phyloP scores from a whole-genome alignment of 441 rosid genomes.

The Adansonia gregorii region DNA sequence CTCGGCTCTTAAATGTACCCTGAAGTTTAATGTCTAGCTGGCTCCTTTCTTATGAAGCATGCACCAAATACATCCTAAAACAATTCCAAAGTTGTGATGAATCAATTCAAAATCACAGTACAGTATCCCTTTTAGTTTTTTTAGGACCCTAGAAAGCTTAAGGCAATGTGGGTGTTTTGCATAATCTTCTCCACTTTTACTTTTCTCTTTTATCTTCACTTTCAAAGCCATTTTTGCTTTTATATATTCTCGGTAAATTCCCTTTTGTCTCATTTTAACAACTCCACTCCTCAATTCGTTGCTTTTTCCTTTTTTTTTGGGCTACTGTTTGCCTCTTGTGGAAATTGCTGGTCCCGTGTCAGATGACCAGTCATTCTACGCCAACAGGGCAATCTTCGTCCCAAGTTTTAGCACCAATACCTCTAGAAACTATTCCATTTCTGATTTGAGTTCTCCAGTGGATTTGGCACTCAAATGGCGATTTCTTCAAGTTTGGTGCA shows the following conservation, averaged over 20 bases:
- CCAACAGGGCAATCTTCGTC: conserved; percentile 21
- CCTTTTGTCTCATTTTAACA: conserved; percentile 35
- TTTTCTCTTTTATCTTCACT: conserved; percentile 29
- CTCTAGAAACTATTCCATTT: not conserved
- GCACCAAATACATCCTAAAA: not conserved
- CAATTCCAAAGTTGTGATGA: not conserved
- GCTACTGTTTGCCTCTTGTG: not conserved
- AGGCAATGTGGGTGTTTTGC: conserved; percentile 27
- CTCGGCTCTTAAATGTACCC: not conserved
- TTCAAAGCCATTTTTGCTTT: conserved; percentile 34
- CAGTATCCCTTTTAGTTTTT: not conserved
- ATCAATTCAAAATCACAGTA: conserved; percentile 38
- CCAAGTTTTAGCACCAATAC: conserved; percentile 19
- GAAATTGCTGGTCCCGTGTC: conserved; percentile 7
- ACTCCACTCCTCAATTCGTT: not conserved
- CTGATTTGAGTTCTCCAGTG: too few species aligned
- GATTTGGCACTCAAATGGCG: not conserved
- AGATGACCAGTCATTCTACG: conserved; percentile 31
- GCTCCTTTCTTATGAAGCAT: not conserved
- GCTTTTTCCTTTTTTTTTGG: not conserved
- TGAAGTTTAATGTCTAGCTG: not conserved
- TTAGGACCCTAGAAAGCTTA: conserved; percentile 22
- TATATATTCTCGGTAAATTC: conserved; percentile 34
- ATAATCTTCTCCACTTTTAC: not conserved
- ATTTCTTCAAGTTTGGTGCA: not conserved